Conservation (phyloP, 140 eudicot species). For the Bidens hawaiensis region DNA sequence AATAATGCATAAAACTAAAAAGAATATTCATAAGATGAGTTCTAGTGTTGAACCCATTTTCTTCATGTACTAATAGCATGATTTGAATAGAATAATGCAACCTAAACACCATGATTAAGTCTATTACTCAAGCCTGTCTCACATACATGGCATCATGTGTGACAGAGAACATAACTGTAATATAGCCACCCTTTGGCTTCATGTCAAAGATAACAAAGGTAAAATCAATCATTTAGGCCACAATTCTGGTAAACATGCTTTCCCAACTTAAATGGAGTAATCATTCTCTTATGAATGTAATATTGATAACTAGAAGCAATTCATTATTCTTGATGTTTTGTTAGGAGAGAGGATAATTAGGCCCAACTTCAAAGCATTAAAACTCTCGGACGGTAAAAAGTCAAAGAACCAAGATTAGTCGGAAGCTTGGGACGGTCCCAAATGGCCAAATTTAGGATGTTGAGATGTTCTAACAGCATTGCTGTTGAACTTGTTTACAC, state of each 20-base stretch:
- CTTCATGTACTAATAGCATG: conserved; percentile 17
- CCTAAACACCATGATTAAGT: conserved; percentile 36
- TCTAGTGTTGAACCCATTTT: conserved; percentile 21
- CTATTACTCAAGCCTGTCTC: conserved; percentile 37
- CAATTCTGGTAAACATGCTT: conserved; percentile 28
- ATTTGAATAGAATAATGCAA: conserved; percentile 4
- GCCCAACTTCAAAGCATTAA: background rate
- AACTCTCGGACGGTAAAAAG: background rate
- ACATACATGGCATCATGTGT: conserved; percentile 34
- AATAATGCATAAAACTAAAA: too few species aligned
- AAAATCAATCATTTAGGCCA: conserved; percentile 33
- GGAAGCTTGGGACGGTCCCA: background rate
- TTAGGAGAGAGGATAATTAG: background rate
- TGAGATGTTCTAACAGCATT: background rate
- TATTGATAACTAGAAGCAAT: conserved; percentile 3
- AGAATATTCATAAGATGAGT: conserved; percentile 9
- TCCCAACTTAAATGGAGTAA: conserved; percentile 26
- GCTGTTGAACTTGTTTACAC: background rate
- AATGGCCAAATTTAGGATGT: background rate
- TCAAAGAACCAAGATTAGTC: background rate
- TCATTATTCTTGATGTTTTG: background rate
- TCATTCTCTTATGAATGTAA: conserved; percentile 26
- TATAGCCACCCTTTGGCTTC: conserved; percentile 41
- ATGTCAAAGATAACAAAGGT: conserved; percentile 48
- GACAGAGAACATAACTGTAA: conserved; percentile 20